phyloP scores from a whole-genome alignment of 2,329 filamentous ascomycete species.

The Sporothrix variecibatus region DNA sequence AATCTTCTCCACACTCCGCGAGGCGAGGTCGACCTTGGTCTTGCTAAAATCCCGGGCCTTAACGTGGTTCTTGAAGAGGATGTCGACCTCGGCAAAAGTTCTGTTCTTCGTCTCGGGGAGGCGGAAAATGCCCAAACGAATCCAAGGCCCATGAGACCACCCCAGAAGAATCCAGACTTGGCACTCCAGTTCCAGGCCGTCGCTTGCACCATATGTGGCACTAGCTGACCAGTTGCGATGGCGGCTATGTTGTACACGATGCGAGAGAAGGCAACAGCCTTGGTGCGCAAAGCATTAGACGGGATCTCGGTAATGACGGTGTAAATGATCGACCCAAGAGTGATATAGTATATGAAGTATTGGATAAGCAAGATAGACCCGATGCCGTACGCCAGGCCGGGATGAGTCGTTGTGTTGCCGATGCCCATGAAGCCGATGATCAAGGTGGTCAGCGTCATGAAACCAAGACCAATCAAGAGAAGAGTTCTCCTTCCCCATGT shows the following conservation, averaged over 20 bases:
- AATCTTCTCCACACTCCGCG: no score
- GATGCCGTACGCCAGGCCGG: no score
- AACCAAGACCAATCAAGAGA: no score
- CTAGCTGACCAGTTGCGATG: slow-evolving; percentile 45
- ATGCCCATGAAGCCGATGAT: no score
- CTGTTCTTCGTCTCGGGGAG: slow-evolving; percentile 46
- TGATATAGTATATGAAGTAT: slow-evolving; percentile 20
- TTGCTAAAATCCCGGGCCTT: slow-evolving; percentile 29
- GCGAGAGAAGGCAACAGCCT: slow-evolving; percentile 49
- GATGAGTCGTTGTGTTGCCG: no score
- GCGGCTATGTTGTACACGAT: slow-evolving; percentile 47
- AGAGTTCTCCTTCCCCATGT: neutral
- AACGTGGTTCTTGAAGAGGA: slow-evolving; percentile 36
- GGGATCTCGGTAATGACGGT: slow-evolving; percentile 52
- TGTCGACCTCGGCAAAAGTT: slow-evolving; percentile 27
- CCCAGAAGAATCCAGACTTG: slow-evolving; percentile 48
- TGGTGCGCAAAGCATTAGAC: slow-evolving; percentile 47
- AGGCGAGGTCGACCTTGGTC: slow-evolving; percentile 26
- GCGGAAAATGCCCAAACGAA: slow-evolving; percentile 54
- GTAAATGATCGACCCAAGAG: slow-evolving; percentile 50
- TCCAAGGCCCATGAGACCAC: slow-evolving; percentile 45
- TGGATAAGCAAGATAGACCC: slow-evolving; percentile 26
- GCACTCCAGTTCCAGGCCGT: slow-evolving; percentile 44
- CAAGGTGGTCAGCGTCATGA: no score
- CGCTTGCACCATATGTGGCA: slow-evolving; percentile 42